Evolutionary conservation across 1,284 basidiomycete genomes (phyloP), one percentile per base, ranked within the genome.

Genomic region (Pseudozyma pruni): DNA sequence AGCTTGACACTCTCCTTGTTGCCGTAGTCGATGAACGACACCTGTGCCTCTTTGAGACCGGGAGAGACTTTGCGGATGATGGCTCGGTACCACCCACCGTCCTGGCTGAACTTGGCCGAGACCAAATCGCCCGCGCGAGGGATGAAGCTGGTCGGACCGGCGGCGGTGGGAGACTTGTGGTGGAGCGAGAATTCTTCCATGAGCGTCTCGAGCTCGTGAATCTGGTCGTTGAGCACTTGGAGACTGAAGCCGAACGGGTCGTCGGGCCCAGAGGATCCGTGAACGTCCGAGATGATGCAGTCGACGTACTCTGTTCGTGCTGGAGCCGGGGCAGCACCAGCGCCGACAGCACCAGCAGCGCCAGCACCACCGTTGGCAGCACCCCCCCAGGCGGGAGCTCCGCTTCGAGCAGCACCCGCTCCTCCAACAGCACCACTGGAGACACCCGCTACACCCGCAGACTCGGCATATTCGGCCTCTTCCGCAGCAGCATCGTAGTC

Each of bases 221-320:
- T 76, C 49, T 72, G 48, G 37, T 69, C 72, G 58, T 75, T 72
- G 55, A 79, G 74, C 41, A 96, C 87, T 83, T 98, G 95, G 14
- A 98, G 89, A 13, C 93, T 95, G 85, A 98, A 98, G 22, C 84
- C 86, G 81, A 97, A 90, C n/a, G 86, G 85, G 34, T 87, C 88
- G 50, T 89, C 89, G 66, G 86, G 85, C 7, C 89, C 87, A 11
- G 60, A 59, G 8, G 61, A 64, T 9, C 83, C 81, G 50, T 92
- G 89, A 40, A 96, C 88, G 79, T 97, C 92, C 51, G 92, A 94
- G 74, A 98, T 87, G 82, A 94, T 91, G 66, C 96, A 87, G 82
- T 98, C 95, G 44, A 94, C 86, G 80, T 95, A 97, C 78, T 96
- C 82, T 89, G 35, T 90, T 81, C 80, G 90, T 1, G 80, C 74